These are phyloP conservation scores for Spathaspora hagerdaliae DNA, from an alignment of 805 yeast genomes.

Conservation along the genomic window DNA sequence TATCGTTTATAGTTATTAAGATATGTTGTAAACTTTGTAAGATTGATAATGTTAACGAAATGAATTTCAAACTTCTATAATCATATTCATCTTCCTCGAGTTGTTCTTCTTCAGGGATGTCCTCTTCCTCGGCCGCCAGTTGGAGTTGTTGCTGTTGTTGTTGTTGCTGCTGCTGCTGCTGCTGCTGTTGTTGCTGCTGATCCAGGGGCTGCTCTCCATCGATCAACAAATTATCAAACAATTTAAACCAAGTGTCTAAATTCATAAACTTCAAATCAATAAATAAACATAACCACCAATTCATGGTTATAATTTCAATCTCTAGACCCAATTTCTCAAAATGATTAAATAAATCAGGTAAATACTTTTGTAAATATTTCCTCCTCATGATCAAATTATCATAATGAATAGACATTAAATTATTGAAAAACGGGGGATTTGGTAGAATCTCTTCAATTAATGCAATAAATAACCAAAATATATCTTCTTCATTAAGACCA, in stretches of 20 bases:
- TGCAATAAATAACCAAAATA: constrained; percentile 51
- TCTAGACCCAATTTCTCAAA: constrained; percentile 34
- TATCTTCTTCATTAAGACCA: constrained; percentile 34
- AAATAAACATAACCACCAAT: constrained; percentile 56
- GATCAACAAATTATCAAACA: constrained; percentile 46
- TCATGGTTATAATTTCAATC: constrained; percentile 46
- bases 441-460: constrained; percentile 49
- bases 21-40: constrained; percentile 32
- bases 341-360: constrained; percentile 40
- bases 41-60: constrained; percentile 29
- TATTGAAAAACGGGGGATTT: constrained; percentile 10
- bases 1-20: constrained; percentile 19
- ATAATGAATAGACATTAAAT: constrained; percentile 26
- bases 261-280: constrained; percentile 43
- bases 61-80: constrained; percentile 18
- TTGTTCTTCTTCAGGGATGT: not conserved
- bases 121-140: not conserved
- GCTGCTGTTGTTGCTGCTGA: not conserved
- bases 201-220: constrained; percentile 16
- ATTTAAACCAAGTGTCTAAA: constrained; percentile 46
- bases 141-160: too few species aligned
- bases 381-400: constrained; percentile 37
- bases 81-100: not conserved
- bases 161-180: not conserved
- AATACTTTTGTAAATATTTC: constrained; percentile 24